Evolutionary conservation across 2,329 filamentous ascomycete genomes (phyloP).

Genomic region (Monosporascus sp.): DNA sequence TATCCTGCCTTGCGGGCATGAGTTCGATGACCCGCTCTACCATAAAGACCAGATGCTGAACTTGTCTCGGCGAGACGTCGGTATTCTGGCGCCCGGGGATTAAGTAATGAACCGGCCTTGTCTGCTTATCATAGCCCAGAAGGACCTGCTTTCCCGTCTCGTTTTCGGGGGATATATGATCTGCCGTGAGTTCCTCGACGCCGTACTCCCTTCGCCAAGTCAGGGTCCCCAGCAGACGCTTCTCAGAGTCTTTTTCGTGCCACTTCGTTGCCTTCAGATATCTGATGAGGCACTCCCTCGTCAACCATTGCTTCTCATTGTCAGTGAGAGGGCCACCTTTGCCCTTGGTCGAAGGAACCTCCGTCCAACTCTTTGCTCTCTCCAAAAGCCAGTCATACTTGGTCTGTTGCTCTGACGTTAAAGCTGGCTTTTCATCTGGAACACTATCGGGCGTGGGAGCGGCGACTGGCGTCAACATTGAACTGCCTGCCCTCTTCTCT

Average conservation of each 20-base stretch:
- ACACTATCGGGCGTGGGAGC: constrained; percentile 51
- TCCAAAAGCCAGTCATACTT: constrained; percentile 78
- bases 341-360: constrained; percentile 53
- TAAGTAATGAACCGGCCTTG: constrained; percentile 85
- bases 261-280: constrained; percentile 95
- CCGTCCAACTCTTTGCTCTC: constrained; percentile 64
- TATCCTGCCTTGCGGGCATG: constrained; percentile 83
- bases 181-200: constrained; percentile 69
- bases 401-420: constrained; percentile 70
- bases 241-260: constrained; percentile 67
- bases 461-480: constrained; percentile 50
- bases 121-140: constrained; percentile 79
- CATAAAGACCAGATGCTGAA: constrained; percentile 95
- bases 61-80: constrained; percentile 74
- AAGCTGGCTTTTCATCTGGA: constrained; percentile 48
- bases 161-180: constrained; percentile 89
- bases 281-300: constrained; percentile 83
- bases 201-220: constrained; percentile 90
- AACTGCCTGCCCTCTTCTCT: constrained; percentile 18
- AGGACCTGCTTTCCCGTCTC: constrained; percentile 94
- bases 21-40: constrained; percentile 83
- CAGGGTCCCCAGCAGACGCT: constrained; percentile 74
- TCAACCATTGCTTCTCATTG: constrained; percentile 82
- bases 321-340: constrained; percentile 65
- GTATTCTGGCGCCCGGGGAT: constrained; percentile 91